phyloP scores from a whole-genome alignment of 371 early-diverging fungal genomes.

The Phascolomyces articulosus region DNA sequence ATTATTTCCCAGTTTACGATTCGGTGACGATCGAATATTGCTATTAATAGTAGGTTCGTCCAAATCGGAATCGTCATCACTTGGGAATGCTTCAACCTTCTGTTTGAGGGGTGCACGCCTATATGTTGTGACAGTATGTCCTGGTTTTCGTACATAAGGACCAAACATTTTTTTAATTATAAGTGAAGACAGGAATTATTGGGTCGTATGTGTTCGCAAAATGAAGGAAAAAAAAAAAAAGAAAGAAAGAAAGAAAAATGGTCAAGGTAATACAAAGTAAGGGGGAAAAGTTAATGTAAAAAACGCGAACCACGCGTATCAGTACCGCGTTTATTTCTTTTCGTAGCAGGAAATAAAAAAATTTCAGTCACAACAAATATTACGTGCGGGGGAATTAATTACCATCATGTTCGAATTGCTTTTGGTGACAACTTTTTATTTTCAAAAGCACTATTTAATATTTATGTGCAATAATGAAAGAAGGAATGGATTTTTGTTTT shows the following conservation, averaged over 20 bases:
- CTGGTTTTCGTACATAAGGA: too few relatives aligned
- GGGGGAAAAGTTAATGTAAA: background rate
- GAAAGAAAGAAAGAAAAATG: background rate
- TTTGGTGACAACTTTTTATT: too few relatives aligned
- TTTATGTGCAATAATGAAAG: too few relatives aligned
- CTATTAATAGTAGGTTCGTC: background rate
- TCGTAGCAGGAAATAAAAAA: background rate
- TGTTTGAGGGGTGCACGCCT: too few relatives aligned
- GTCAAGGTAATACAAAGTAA: background rate
- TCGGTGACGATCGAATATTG: background rate
- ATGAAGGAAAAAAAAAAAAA: too few relatives aligned
- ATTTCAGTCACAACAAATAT: too few relatives aligned
- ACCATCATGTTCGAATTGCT: too few relatives aligned
- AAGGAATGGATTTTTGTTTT: too few relatives aligned
- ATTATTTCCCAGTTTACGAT: background rate
- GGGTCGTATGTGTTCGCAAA: too few relatives aligned
- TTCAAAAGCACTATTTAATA: too few relatives aligned
- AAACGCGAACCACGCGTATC: background rate
- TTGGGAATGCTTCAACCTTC: background rate
- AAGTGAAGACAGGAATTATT: background rate
- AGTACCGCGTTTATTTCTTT: background rate
- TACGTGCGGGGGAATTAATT: too few relatives aligned
- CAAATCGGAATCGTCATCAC: conserved; percentile 5
- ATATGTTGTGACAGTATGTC: too few relatives aligned
- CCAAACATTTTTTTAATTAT: background rate